Evolutionary conservation across 768 basidiomycete genomes (phyloP).

Genomic region (Clavaria fumosa): DNA sequence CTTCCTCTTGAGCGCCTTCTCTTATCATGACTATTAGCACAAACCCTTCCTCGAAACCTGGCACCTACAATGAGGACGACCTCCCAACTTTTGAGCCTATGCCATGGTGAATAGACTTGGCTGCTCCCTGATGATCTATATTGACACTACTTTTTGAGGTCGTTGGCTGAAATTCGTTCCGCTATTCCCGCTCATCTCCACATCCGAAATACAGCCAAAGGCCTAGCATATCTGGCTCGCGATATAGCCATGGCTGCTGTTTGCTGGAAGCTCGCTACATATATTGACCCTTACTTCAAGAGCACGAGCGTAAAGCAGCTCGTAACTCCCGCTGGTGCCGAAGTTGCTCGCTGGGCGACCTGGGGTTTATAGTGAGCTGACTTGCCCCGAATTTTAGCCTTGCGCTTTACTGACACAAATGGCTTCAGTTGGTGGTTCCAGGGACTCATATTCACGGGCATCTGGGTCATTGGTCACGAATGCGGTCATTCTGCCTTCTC

Average conservation of each 20-base stretch:
- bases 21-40: too few relatives aligned
- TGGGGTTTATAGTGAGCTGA: constrained; percentile 32
- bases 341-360: constrained; percentile 24
- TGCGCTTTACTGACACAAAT: background rate
- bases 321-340: constrained; percentile 23
- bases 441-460: constrained; percentile 40
- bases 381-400: background rate
- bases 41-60: too few relatives aligned
- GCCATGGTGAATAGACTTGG: constrained; percentile 24
- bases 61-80: constrained; percentile 22
- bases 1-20: too few relatives aligned
- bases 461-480: constrained; percentile 50
- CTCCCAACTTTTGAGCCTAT: constrained; percentile 31
- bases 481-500: constrained; percentile 46
- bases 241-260: constrained; percentile 30
- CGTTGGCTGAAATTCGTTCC: constrained; percentile 33
- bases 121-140: too few relatives aligned
- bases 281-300: constrained; percentile 29
- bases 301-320: constrained; percentile 10
- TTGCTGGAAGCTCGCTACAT: constrained; percentile 27
- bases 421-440: constrained; percentile 42
- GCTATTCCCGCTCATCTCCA: constrained; percentile 34
- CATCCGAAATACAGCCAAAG: constrained; percentile 25
- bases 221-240: constrained; percentile 28
- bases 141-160: constrained; percentile 24